Evolutionary conservation across 208 protist species (phyloP).

Genomic region (Entamoeba dispar): DNA sequence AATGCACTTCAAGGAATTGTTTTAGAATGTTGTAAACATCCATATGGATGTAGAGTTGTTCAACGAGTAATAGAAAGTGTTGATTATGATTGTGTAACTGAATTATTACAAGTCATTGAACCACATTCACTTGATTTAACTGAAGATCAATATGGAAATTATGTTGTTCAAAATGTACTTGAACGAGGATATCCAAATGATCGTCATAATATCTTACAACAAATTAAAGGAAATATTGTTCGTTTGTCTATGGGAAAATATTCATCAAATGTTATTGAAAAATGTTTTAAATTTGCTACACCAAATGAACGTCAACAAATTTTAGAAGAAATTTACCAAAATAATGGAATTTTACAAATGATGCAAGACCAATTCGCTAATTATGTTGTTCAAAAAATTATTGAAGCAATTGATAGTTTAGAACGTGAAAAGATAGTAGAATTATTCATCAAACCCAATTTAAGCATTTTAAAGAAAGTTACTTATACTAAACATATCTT

Average conservation of each 20-base stretch:
- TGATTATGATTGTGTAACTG: slow-evolving; percentile 44
- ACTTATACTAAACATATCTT: background rate
- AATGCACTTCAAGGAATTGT: slow-evolving; percentile 55
- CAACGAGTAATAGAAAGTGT: slow-evolving; percentile 88
- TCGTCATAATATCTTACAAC: background rate
- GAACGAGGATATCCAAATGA: background rate
- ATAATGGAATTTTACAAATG: background rate
- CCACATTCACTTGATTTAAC: background rate
- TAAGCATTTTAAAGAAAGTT: background rate
- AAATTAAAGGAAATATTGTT: background rate
- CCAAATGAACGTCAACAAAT: background rate
- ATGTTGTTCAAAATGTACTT: slow-evolving; percentile 9
- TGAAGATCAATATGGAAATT: slow-evolving; percentile 12
- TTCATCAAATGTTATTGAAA: background rate
- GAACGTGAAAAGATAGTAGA: background rate
- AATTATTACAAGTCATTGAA: background rate
- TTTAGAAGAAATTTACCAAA: background rate
- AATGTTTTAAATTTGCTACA: background rate
- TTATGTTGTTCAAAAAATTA: too few relatives aligned
- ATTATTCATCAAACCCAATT: background rate
- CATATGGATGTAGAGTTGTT: slow-evolving; percentile 93
- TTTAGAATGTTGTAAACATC: slow-evolving; percentile 65
- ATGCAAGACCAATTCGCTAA: too few relatives aligned
- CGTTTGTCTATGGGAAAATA: background rate
- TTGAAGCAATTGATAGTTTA: background rate